These are phyloP conservation scores for Rhynchosporium graminicola DNA, from an alignment of 2,329 filamentous ascomycete species.

Conservation along the genomic window DNA sequence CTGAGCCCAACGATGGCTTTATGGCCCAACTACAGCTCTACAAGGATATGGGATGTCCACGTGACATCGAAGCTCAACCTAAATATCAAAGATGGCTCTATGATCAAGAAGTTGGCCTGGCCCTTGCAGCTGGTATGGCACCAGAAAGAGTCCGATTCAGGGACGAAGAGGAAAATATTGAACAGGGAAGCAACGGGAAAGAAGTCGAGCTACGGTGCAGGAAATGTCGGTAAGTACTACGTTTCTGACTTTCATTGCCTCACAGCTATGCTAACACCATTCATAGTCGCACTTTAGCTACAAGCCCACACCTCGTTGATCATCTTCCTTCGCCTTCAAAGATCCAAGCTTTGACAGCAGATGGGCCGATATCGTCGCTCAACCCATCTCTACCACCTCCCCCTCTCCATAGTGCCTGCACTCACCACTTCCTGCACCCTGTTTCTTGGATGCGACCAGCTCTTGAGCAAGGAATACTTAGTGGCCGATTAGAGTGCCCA, in stretches of 20 bases:
- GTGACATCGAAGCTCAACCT: conserved; percentile 66
- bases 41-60: conserved; percentile 81
- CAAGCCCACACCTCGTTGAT: conserved; percentile 58
- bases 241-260: background rate
- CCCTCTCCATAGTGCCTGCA: conserved; percentile 54
- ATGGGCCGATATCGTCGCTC: conserved; percentile 34
- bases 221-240: conserved; percentile 69
- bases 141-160: conserved; percentile 82
- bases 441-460: conserved; percentile 91
- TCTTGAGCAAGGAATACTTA: conserved; percentile 77
- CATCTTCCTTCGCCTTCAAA: conserved; percentile 48
- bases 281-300: conserved; percentile 55
- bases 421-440: conserved; percentile 88
- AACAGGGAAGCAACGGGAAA: conserved; percentile 30
- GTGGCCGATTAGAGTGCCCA: conserved; percentile 83
- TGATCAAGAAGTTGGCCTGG: conserved; percentile 63
- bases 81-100: conserved; percentile 81
- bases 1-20: conserved; percentile 90
- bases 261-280: background rate
- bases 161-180: conserved; percentile 58
- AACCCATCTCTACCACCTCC: conserved; percentile 30
- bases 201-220: conserved; percentile 76
- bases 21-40: conserved; percentile 86
- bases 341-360: conserved; percentile 23
- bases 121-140: conserved; percentile 73